Evolutionary conservation across 768 basidiomycete species (phyloP), one percentile per base, ranked within the genome.

Genomic region (Rubroboletus satanas): DNA sequence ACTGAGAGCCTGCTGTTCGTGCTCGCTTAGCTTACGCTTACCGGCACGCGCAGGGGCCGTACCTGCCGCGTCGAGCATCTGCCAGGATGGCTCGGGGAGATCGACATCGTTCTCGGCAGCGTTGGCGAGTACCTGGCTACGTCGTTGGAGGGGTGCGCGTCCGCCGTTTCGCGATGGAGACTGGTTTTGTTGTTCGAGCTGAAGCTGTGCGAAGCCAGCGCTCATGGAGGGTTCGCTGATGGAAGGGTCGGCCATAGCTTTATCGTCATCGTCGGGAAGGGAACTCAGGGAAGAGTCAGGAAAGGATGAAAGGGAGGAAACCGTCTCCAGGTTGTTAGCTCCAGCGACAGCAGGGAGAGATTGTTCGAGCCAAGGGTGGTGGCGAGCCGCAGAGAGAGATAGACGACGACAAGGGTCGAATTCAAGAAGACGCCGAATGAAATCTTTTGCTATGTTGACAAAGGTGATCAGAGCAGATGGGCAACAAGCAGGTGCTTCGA

Each of bases 291-390:
- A 57, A 11, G 68, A 60, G 21, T n/a, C 57, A 4, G 60, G 51
- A 48, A 53, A 52, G 18, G 51, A 63, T 6, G 29, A 45, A 57
- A 48, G 28, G 5, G 58, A 61, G 49, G 51, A 54, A 56, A 47
- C 45, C 41, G 36, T 18, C 39, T 38, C 52, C 23, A 0, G 29
- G 7, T 17, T 38, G 28, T 49, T 29, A 26, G 41, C 11, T 17
- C 36, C 43, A n/a, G 46, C 3, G 18, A 8, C 10, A 14, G 26
- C 29, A 28, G 18, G 7, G 4, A 5, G 0, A 5, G 36, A 17
- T 28, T 49, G 64, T 4, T 28, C 64, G 3, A 98, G 77, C 96
- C 96, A 98, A 1, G 83, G 82, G 62, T 98, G 93, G 0, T 70
- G 28, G 10, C 89, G 78, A 0, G 93, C 87, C 0, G 80, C 76